Conservation (phyloP, 192 early-diverging fungal genomes). For the Helicostylum pulchrum region DNA sequence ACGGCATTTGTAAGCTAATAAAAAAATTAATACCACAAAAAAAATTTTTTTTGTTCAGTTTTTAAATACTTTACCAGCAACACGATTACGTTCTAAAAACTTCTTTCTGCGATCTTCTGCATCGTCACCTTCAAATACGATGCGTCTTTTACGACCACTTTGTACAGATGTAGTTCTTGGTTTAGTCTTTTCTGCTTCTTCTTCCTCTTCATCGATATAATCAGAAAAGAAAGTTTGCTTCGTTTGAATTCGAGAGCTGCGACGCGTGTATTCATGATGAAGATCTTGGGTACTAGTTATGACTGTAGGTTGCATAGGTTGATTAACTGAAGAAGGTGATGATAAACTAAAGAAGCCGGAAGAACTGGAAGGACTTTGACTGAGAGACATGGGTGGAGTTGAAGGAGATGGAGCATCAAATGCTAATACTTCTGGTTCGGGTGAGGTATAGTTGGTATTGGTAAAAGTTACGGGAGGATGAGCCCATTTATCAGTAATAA, state of each 20-base stretch:
- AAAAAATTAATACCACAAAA: not conserved
- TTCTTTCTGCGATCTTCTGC: conserved; percentile 22
- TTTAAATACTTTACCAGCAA: conserved; percentile 20
- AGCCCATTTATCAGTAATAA: not conserved
- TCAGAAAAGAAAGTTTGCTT: not conserved
- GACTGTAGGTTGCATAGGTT: too few relatives aligned
- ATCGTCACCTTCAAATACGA: conserved; percentile 27
- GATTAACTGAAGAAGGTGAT: not conserved
- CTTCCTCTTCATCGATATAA: not conserved
- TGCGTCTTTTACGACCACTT: conserved; percentile 23
- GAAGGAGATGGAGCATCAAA: not conserved
- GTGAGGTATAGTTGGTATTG: not conserved
- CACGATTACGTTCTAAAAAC: conserved; percentile 28
- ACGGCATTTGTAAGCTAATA: conserved; percentile 33
- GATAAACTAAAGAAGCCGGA: not conserved
- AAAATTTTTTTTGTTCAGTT: too few relatives aligned
- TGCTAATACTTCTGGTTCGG: too few relatives aligned
- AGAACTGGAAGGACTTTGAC: conserved; percentile 10
- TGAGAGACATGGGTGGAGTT: conserved; percentile 10
- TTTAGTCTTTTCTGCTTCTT: not conserved
- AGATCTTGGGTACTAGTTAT: not conserved
- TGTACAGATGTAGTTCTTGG: not conserved
- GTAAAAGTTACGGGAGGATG: not conserved
- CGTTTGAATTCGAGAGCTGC: not conserved
- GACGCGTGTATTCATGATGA: not conserved